phyloP scores from a whole-genome alignment of 2,329 filamentous ascomycete species.

The Hymenotorrendiella dingleyae region DNA sequence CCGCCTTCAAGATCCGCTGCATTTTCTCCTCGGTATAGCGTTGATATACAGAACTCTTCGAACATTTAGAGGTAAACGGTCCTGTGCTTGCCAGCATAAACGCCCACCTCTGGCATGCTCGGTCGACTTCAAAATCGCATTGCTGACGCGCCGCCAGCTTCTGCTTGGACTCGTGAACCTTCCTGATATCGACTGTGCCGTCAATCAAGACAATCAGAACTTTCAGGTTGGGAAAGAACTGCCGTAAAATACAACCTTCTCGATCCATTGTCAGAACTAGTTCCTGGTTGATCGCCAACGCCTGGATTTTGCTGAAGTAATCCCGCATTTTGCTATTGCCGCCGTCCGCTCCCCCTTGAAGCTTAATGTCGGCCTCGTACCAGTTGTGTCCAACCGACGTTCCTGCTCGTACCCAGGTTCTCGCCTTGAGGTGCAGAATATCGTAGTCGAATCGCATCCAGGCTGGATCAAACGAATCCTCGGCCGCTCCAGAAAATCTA shows the following conservation, averaged over 20 bases:
- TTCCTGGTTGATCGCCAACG: slow-evolving; percentile 8
- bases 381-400: not conserved
- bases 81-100: slow-evolving; percentile 9
- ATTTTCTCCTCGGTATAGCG: slow-evolving; percentile 1
- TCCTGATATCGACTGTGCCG: not conserved
- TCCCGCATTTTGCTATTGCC: slow-evolving; percentile 5
- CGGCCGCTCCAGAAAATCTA: not conserved
- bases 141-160: slow-evolving; percentile 1
- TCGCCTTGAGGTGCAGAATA: slow-evolving; percentile 8
- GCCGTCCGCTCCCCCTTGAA: not conserved
- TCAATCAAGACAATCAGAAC: slow-evolving; percentile 10
- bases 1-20: not conserved
- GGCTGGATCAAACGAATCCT: not conserved
- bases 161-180: not conserved
- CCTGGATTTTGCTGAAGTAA: slow-evolving; percentile 5
- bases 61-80: slow-evolving; percentile 4
- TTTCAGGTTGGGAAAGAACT: slow-evolving; percentile 8
- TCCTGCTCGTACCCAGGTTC: slow-evolving; percentile 1
- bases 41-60: not conserved
- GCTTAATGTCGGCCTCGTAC: slow-evolving; percentile 4
- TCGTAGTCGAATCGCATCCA: slow-evolving; percentile 12
- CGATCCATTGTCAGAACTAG: slow-evolving; percentile 4
- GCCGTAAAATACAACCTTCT: slow-evolving; percentile 1
- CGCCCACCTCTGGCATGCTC: slow-evolving; percentile 1
- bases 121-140: not conserved